Evolutionary conservation across 495 filamentous ascomycete species (phyloP), one percentile per base, ranked within the genome.

Genomic region (Rhypophila decipiens): DNA sequence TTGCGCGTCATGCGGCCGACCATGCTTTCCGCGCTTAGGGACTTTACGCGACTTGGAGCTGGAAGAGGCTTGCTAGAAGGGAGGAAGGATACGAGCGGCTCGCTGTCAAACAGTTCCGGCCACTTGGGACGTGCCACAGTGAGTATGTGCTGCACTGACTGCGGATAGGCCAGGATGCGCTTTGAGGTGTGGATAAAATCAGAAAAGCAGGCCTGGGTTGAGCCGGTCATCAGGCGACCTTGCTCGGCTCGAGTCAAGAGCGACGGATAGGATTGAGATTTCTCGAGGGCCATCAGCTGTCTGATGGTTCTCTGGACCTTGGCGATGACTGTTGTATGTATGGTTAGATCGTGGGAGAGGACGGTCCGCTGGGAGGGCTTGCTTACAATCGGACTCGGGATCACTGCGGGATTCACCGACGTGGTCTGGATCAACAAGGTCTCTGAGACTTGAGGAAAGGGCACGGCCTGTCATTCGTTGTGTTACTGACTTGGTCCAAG

Each of bases 1-100:
- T 46, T 47, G 17, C 19, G 36, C 0, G 49, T 47, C 39, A 57
- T 48, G 2, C 50, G 24, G 5, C 31, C 11, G 2, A 57, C 24
- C 9, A 57, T 53, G 17, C 2, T 13, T 3, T 33, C 34, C 23
- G 49, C 49, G 3, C 15, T 13, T 0, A 42, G 12, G 5, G 17
- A 31, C 9, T 42, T 49, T 10, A 42, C 22, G 9, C 46, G 38
- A 4, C 13, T 18, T 11, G 38, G 38, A 13, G 11, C 4, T 10
- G 38, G 3, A 1, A 23, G 11, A 9, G 4, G 17, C 8, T 8
- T 10, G 3, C 24, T 34, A 0, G 38, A 42, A 0, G 46, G 46
- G 3, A 48, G 0, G 27, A 24, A 21, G 3, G 19, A 1, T 0
- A 48, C 24, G 1, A 0, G 8, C 4, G n/a, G 10, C 2, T 19